Base-by-base conservation (phyloP, 2,329 filamentous ascomycete genomes). In the Nemania sp. region DNA sequence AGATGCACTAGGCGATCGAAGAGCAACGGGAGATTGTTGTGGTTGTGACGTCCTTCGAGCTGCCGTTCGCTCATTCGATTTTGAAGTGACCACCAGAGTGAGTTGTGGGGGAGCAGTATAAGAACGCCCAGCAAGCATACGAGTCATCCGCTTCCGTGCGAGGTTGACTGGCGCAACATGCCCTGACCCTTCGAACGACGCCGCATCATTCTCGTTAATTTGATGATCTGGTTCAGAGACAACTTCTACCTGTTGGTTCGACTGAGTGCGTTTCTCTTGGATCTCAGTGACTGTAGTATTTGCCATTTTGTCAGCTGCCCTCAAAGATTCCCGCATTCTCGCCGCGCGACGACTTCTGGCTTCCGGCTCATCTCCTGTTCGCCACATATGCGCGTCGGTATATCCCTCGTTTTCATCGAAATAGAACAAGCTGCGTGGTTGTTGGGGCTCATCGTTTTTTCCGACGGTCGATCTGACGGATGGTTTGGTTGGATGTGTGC, bases 1-100 rank as follows among this genome's bases (percentile, higher is more conserved):
- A 12, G 76, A 76, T 30, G 66, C 73, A 24, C 74, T 73, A 4
- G 78, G 75, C 8, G 80, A 80, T n/a, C 68, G 63, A 28, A 70
- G 68, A 26, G 68, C 63, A 9, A 67, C 63, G 14, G 30, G n/a
- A 37, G 49, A 30, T 41, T 66, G 54, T 24, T 64, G 47, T 37
- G 60, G 44, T 45, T 67, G 55, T 39, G 63, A 39, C 28, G 58
- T 56, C 20, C 61, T 59, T 22, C 50, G 59, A 49, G 58, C 56
- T 31, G 64, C 23, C 31, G 20, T 36, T 12, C 40, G 49, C 36
- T 37, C 34, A n/a, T 44, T 64, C 33, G 61, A 42, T 49, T 66
- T 66, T 8, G 75, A 66, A 34, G 76, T 75, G 7, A 73, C 71
- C 33, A 75, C 64, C 6, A 78, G 51, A 6, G 73, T 73, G 14